Base-by-base conservation (phyloP, 2,329 filamentous ascomycete genomes). In the Hortaea werneckii region DNA sequence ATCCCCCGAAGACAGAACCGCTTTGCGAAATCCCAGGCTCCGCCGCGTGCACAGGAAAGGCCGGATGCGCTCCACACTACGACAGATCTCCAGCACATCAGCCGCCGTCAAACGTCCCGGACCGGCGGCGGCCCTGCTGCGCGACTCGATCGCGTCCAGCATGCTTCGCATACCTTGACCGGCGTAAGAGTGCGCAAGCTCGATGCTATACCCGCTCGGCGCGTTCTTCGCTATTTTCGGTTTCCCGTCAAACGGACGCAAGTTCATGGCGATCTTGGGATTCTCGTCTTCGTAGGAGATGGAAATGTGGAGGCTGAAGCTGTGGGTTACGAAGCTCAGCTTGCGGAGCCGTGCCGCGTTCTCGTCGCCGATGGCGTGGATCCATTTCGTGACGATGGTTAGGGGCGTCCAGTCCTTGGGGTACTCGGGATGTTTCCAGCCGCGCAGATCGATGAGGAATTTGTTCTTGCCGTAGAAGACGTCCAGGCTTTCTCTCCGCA, bases 401-500 rank as follows among this genome's bases (percentile, higher is more conserved):
- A 41, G 28, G 7, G 51, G 52, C 10, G 47, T 54, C 52, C 50
- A 51, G 10, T 29, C 34, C 28, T 40, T 34, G 3, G 53, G 48
- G 29, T 48, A 54, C 1, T 20, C 39, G 13, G 10, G 12, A 44
- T 45, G 34, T 30, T 53, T 52, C 43, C 46, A 50, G 37, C 49
- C 50, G 8, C 50, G 44, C 30, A 54, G 37, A 35, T 54, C 52
- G 27, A 53, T 43, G 10, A 54, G 43, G 41, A 51, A 52, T 40
- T 35, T 42, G 27, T 47, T 53, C 29, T 43, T 38, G 44, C 50
- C 47, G 38, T 52, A 53, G 48, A 53, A 56, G 38, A 51, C 42
- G 37, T 56, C 50, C 3, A 55, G 47, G 26, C 44, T 43, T 35
- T 56, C 54, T 34, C 48, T 44, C 26, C 54, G 49, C 34, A 54